Base-by-base conservation (phyloP, 768 basidiomycete genomes). In the Pleurotus tuoliensis region DNA sequence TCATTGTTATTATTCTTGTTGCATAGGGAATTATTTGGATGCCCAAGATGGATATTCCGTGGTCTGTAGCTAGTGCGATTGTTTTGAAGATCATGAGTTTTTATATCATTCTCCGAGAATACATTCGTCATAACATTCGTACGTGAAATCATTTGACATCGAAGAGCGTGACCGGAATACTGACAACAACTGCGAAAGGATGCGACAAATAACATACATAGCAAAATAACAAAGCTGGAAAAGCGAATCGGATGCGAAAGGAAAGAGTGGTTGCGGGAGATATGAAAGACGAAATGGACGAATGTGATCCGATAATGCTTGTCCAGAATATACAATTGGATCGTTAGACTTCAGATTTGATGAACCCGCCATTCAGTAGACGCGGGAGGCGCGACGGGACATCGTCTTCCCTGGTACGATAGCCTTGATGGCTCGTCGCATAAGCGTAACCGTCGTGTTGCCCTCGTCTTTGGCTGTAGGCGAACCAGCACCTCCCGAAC, bases 391-490 rank as follows among this genome's bases (percentile, higher is more conserved):
- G 58, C 80, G 76, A 61, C 76, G 78, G 2, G 81, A 81, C 57
- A 67, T 69, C 8, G 79, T 75, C 71, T 82, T 88, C 38, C 80
- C 80, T 5, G 54, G 84, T 57, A 86, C 87, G 67, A 91, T 84
- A 3, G 88, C 85, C 69, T 86, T 90, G 69, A 92, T 77, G 11
- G 90, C 90, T 47, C 85, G 84, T 39, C 82, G 81, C 56, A 91
- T 81, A 56, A 84, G 74, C 4, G 82, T 76, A 49, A 80, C 74
- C 15, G 82, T 79, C 11, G 76, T 74, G 55, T 77, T 75, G 56
- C 69, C 73, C 34, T 81, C 81, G 51, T 83, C 81, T 63, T 74
- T 79, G 44, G 64, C 69, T 18, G 64, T 61, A 25, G 68, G 63
- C 22, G 62, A 43, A 13, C 64, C 66, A 25, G 69, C 58, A 54